Evolutionary conservation across 2,329 filamentous ascomycete genomes (phyloP), one percentile per base, ranked within the genome.

Genomic region (Aspergillus sp.): DNA sequence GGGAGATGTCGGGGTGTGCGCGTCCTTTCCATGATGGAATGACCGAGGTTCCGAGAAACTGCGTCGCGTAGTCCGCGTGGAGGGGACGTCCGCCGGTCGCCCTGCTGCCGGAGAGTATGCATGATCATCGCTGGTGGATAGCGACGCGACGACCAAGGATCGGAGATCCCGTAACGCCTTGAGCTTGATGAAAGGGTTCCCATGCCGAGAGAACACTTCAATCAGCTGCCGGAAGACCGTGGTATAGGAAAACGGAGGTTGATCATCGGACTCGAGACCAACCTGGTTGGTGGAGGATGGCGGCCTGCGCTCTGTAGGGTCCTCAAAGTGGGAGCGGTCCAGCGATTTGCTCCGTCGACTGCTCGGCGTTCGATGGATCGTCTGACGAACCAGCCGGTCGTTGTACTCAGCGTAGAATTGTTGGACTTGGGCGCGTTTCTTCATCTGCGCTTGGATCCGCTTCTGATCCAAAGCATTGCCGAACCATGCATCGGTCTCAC

Each of bases 401-500:
- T 73, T 66, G 53, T 67, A 71, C 45, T 72, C 68, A 2, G 65
- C 60, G 38, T 74, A 67, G 54, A 75, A 74, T 42, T 62, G 67
- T 36, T 73, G 69, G 9, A 73, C 65, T 23, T 66, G 63, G 43
- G 71, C 66, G 4, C 70, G 66, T 49, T 69, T 73, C 41, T 67
- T 65, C 70, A 75, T 74, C 43, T 75, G 70, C 14, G 60, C 45
- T 25, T 68, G 65, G 32, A 76, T 68, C 9, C 70, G 79, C 72
- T 59, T 77, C 73, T 63, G 79, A 74, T 82, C 81, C 9, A 78
- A 61, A 5, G 76, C 73, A 52, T 76, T 80, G 58, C 63, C 71
- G 60, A 97, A 94, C 88, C 93, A 97, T 3, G 80, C 80, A 69
- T 97, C 94, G 0, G 93, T 97, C 74, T 99, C 94, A 40, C 91